A percentile compares a stretch with the other conserved stretches of the same genome.
phyloP scores from a whole-genome alignment of 306 rosid genomes.

The Oxytropis ochrocephala region DNA sequence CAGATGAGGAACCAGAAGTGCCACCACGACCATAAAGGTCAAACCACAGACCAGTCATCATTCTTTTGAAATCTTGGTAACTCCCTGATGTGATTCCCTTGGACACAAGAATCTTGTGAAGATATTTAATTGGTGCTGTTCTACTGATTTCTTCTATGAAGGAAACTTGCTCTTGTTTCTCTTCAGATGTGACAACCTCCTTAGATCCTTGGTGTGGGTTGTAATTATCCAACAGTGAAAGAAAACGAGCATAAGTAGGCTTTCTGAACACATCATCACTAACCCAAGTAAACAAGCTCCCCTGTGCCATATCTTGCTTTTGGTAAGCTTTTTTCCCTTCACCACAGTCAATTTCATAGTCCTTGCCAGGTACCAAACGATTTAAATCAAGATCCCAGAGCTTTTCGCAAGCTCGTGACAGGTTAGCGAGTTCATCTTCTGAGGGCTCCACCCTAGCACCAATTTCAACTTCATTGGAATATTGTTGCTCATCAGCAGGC shows the following conservation, averaged over 20 bases:
- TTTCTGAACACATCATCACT: constrained; percentile 59
- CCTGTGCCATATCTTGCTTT: constrained; percentile 69
- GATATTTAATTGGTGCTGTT: constrained; percentile 86
- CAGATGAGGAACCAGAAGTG: constrained; percentile 80
- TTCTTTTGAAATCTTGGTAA: constrained; percentile 64
- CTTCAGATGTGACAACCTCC: constrained; percentile 90
- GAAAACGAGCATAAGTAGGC: constrained; percentile 77
- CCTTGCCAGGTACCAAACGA: constrained; percentile 69
- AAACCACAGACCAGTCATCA: constrained; percentile 65
- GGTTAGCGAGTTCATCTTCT: constrained; percentile 64
- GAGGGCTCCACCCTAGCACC: constrained; percentile 53
- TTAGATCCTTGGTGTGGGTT: constrained; percentile 70
- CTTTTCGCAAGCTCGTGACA: constrained; percentile 66
- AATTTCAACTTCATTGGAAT: constrained; percentile 57
- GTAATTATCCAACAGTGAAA: constrained; percentile 86
- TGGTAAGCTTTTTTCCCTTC: constrained; percentile 79
- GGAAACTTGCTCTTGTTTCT: constrained; percentile 88
- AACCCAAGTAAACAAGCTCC: constrained; percentile 67
- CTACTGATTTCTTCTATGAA: constrained; percentile 93
- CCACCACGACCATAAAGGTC: constrained; percentile 92
- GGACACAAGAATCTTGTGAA: constrained; percentile 64
- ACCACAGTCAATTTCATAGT: constrained; percentile 93
- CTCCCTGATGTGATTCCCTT: constrained; percentile 53
- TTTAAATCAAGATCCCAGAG: constrained; percentile 86
- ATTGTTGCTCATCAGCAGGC: constrained; percentile 68